Conservation (phyloP, 2,329 filamentous ascomycete genomes). For the Hymenoscyphus repandus region DNA sequence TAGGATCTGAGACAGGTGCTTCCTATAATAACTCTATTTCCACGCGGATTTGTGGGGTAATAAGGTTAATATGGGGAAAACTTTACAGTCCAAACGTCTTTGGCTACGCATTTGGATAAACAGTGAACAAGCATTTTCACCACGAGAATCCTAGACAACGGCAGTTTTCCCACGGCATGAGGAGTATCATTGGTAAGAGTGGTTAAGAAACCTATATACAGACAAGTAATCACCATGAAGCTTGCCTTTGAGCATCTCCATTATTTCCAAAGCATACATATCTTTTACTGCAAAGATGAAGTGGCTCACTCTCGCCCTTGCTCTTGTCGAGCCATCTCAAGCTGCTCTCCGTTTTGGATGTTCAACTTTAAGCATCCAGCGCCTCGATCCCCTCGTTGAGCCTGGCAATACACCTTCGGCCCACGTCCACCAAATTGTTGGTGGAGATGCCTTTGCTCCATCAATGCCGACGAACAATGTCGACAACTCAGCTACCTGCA, state of each 20-base stretch:
- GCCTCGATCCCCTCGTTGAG: slow-evolving; percentile 14
- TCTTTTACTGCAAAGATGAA: slow-evolving; percentile 12
- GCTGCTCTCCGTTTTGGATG: slow-evolving; percentile 14
- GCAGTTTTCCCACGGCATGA: not conserved
- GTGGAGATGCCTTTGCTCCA: slow-evolving; percentile 35
- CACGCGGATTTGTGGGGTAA: not conserved
- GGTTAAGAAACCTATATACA: too few species aligned
- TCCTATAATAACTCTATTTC: not conserved
- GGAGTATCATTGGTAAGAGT: too few species aligned
- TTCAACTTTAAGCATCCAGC: slow-evolving; percentile 12
- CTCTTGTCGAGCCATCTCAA: slow-evolving; percentile 3
- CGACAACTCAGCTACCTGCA: slow-evolving; percentile 28
- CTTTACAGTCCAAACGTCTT: not conserved
- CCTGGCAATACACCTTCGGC: slow-evolving; percentile 9
- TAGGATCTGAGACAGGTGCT: not conserved
- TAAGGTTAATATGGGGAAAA: not conserved
- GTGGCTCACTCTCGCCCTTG: slow-evolving; percentile 1
- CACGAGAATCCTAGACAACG: not conserved
- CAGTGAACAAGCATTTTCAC: not conserved
- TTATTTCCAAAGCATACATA: too few species aligned
- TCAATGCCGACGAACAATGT: slow-evolving; percentile 31
- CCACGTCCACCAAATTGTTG: slow-evolving; percentile 15
- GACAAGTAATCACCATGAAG: too few species aligned
- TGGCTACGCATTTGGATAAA: slow-evolving; percentile 1
- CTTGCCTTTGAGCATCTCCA: too few species aligned